phyloP scores from a whole-genome alignment of 1,284 basidiomycete species.

The Boletus semigastroideus region DNA sequence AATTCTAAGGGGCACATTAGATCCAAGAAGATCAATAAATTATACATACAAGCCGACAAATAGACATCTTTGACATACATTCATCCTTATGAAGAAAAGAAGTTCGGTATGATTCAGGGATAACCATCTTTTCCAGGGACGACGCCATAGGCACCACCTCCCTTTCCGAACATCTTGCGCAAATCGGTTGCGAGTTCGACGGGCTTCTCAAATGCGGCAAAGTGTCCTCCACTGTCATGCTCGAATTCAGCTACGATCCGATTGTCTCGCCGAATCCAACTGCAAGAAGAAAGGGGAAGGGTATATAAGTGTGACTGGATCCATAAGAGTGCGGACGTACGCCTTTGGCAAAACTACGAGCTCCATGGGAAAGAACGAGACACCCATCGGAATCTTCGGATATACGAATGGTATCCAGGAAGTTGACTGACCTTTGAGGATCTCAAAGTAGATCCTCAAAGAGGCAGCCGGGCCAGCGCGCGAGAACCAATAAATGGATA shows the following conservation, averaged over 20 bases:
- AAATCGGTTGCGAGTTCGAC: slow-evolving; percentile 36
- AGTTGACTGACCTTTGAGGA: slow-evolving; percentile 3
- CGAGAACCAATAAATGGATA: slow-evolving; percentile 60
- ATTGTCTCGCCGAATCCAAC: slow-evolving; percentile 17
- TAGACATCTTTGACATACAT: too few relatives aligned
- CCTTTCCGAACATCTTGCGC: slow-evolving; percentile 42
- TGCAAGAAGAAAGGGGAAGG: slow-evolving; percentile 1
- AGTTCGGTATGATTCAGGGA: slow-evolving; percentile 1
- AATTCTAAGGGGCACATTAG: too few relatives aligned
- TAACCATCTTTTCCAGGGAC: slow-evolving; percentile 35
- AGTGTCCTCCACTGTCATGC: slow-evolving; percentile 41
- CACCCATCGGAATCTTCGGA: slow-evolving; percentile 44
- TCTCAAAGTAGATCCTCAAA: slow-evolving; percentile 52
- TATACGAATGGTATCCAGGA: not conserved
- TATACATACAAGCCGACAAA: too few relatives aligned
- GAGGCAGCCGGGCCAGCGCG: slow-evolving; percentile 53
- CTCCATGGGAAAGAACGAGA: slow-evolving; percentile 51
- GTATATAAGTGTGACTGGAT: not conserved
- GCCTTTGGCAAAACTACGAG: slow-evolving; percentile 36
- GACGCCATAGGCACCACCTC: slow-evolving; percentile 37
- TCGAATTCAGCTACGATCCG: slow-evolving; percentile 21
- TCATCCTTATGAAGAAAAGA: too few relatives aligned
- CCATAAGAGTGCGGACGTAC: slow-evolving; percentile 29
- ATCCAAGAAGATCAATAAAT: too few relatives aligned
- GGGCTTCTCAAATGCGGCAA: slow-evolving; percentile 39